phyloP scores from a whole-genome alignment of 192 early-diverging fungal species.

The Coemansia reversa region DNA sequence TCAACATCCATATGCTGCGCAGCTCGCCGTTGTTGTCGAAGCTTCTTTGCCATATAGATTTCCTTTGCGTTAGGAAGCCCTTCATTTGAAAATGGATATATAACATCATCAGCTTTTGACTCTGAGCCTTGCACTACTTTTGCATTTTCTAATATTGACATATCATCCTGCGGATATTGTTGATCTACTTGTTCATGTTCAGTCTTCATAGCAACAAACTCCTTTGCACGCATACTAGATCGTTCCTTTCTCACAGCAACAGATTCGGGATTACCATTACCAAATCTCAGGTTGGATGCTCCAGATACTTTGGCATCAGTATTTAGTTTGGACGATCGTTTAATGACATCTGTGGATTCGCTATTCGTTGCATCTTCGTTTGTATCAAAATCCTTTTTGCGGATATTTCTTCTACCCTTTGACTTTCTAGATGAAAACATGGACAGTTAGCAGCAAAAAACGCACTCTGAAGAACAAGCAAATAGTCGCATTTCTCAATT shows the following conservation, averaged over 20 bases:
- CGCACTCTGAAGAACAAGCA: background rate
- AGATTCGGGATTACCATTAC: background rate
- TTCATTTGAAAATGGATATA: slow-evolving; percentile 39
- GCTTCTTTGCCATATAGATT: slow-evolving; percentile 43
- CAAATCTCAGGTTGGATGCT: slow-evolving; percentile 13
- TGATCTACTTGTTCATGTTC: background rate
- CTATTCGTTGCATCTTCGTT: slow-evolving; percentile 8
- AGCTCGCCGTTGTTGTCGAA: slow-evolving; percentile 42
- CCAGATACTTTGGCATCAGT: slow-evolving; percentile 6
- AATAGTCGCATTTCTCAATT: background rate
- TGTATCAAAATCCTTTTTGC: slow-evolving; percentile 22
- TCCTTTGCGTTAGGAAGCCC: slow-evolving; percentile 45
- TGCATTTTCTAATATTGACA: slow-evolving; percentile 16
- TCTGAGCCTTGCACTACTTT: background rate
- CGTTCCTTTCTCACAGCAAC: slow-evolving; percentile 4
- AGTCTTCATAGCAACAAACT: background rate
- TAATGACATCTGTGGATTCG: slow-evolving; percentile 30
- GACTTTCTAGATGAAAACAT: slow-evolving; percentile 49
- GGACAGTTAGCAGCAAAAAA: slow-evolving; percentile 1
- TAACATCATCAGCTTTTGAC: background rate
- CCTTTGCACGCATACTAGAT: slow-evolving; percentile 1
- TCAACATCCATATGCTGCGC: slow-evolving; percentile 13
- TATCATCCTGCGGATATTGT: slow-evolving; percentile 16
- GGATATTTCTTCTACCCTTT: slow-evolving; percentile 39
- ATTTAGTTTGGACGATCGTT: slow-evolving; percentile 18